A percentile compares a stretch with the other conserved stretches of the same genome.
Conservation (phyloP, 2,329 filamentous ascomycete species). For the Meredithiella fracta region DNA sequence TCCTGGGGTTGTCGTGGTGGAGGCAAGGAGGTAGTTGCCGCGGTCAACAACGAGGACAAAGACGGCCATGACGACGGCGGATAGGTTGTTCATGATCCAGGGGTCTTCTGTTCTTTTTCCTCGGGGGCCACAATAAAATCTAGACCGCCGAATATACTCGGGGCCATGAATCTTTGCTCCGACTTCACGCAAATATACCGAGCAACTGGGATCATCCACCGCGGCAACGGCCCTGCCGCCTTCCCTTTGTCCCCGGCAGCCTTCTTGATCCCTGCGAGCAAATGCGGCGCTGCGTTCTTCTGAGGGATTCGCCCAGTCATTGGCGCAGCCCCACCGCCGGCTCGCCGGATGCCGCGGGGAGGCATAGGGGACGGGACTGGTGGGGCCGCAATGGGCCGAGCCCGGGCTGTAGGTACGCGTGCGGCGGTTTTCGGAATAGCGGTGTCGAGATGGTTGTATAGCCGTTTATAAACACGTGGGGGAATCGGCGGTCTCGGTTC, state of each 20-base stretch:
- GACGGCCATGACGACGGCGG: conserved; percentile 41
- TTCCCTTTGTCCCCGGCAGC: conserved; percentile 9
- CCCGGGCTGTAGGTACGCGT: conserved; percentile 18
- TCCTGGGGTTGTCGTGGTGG: conserved; percentile 29
- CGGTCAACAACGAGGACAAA: conserved; percentile 35
- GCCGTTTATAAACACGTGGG: conserved; percentile 65
- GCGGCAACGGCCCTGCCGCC: conserved; percentile 28
- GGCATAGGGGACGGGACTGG: not conserved
- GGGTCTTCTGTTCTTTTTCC: conserved; percentile 31
- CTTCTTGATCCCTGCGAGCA: conserved; percentile 24
- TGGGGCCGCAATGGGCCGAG: conserved; percentile 22
- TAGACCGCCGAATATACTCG: conserved; percentile 59
- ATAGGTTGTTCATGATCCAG: conserved; percentile 32
- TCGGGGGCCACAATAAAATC: conserved; percentile 35
- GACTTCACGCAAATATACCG: conserved; percentile 46
- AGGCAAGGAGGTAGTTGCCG: conserved; percentile 23
- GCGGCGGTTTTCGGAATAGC: conserved; percentile 34
- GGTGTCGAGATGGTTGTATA: conserved; percentile 65
- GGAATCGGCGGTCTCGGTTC: conserved; percentile 61
- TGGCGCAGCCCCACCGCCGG: conserved; percentile 1
- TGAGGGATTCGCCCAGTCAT: conserved; percentile 24
- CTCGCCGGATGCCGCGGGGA: not conserved
- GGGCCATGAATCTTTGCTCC: conserved; percentile 43
- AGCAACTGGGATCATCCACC: conserved; percentile 55
- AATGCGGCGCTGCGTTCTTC: conserved; percentile 28